Evolutionary conservation across 2,329 filamentous ascomycete genomes (phyloP).

Genomic region (Amauroascus verrucosus): DNA sequence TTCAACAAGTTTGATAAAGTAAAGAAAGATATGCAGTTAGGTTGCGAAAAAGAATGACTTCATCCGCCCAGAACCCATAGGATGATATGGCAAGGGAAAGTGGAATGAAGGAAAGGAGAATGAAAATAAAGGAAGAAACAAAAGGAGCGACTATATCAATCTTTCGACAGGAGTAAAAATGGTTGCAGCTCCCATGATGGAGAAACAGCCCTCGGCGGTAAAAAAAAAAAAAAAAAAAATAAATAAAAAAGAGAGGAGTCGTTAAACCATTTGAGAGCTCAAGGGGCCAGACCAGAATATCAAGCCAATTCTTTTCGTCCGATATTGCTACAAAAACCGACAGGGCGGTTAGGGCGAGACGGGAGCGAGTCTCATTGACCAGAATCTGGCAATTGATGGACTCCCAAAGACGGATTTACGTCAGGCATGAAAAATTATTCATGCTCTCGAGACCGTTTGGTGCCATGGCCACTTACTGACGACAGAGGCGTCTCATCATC

Average conservation of each 20-base stretch:
- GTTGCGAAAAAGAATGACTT: slow-evolving; percentile 8
- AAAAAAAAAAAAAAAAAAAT: not conserved
- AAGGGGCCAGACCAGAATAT: slow-evolving; percentile 2
- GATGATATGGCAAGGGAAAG: not conserved
- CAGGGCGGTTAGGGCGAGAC: slow-evolving; percentile 10
- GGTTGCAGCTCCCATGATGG: not conserved
- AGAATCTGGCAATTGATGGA: slow-evolving; percentile 1
- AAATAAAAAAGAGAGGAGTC: not conserved
- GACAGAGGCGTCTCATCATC: slow-evolving; percentile 9
- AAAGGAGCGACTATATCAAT: slow-evolving; percentile 9
- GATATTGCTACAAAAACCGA: slow-evolving; percentile 3
- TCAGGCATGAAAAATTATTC: slow-evolving; percentile 3
- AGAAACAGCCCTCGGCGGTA: slow-evolving; percentile 10
- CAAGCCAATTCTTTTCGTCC: slow-evolving; percentile 1
- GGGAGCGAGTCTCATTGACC: slow-evolving; percentile 7
- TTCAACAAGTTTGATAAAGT: not conserved
- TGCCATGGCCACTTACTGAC: not conserved
- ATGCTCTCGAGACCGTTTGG: slow-evolving; percentile 6
- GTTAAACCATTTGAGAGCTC: not conserved
- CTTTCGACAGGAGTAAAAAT: not conserved
- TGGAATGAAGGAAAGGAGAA: not conserved
- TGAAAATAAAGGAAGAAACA: not conserved
- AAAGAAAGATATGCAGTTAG: not conserved
- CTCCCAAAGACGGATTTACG: not conserved
- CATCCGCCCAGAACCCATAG: not conserved